Base-by-base conservation (phyloP, 1,284 basidiomycete genomes). In the Sphagnurus paluster region DNA sequence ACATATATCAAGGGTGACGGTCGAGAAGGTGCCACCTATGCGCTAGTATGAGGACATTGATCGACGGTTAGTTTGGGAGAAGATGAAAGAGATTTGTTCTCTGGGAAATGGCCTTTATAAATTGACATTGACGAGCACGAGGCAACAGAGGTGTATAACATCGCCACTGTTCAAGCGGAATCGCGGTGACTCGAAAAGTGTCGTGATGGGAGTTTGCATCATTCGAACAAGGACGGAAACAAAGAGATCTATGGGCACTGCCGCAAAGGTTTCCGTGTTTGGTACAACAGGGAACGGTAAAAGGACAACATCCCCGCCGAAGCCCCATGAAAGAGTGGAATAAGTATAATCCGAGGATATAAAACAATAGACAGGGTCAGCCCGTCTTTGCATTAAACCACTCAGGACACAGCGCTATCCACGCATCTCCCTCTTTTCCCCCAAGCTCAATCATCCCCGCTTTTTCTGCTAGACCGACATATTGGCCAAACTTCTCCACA, bases 391-490 rank as follows among this genome's bases (percentile, higher is more conserved):
- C 44, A 19, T 50, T 49, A 39, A 54, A 46, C 66, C 66, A 71
- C 35, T 63, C 54, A 25, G 67, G 61, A 17, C 62, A 64, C 32
- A 82, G 56, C 1, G 65, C 56, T 37, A 83, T 76, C 79, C 80
- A 82, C 10, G 70, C 67, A 2, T 60, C 55, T 0, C 60, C 67
- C 1, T 62, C 60, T 23, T 11, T 50, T 3, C 76, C 77, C 11
- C 80, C 78, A 4, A 79, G 62, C n/a, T 65, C 62, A 20, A 84
- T 59, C 11, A 84, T 56, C 2, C 71, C 73, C 5, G 57, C 61
- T 39, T 69, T 56, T 53, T 73, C 67, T 10, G 81, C 81, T 20
- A 75, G 49, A 10, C 58, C 57, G 7, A 64, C 55, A 50, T 79
- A 83, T 21, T 74, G 61, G 38, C 63, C 68, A 55, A 81, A 81